Conservation (phyloP, 192 early-diverging fungal species). For the Blastocladiella britannica region DNA sequence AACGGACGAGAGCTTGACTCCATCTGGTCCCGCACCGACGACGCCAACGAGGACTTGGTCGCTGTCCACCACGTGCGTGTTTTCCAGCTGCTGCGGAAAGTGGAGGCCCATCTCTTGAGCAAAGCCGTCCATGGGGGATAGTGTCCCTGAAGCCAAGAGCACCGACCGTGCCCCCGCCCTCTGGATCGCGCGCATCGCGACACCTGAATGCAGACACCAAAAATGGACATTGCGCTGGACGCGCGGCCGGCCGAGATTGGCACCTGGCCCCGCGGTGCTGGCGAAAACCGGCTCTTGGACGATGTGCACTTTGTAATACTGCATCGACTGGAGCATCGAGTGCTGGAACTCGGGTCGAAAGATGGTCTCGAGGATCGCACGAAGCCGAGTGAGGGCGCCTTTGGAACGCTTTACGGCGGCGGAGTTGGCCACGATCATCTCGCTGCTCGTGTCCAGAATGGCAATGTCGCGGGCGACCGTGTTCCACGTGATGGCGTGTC, state of each 20-base stretch:
- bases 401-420: not conserved
- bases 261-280: no score
- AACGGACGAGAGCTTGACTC: no score
- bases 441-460: not conserved
- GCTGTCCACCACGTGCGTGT: no score
- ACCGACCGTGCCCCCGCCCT: conserved; percentile 16
- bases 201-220: conserved; percentile 38
- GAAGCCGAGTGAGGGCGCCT: not conserved
- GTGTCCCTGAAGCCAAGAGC: conserved; percentile 41
- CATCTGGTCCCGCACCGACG: no score
- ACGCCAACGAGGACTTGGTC: no score
- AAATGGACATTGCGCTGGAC: conserved; percentile 14
- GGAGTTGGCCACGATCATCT: not conserved
- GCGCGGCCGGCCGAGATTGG: no score
- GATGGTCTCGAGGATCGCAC: not conserved
- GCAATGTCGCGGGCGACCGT: not conserved
- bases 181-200: conserved; percentile 31
- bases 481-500: conserved; percentile 1
- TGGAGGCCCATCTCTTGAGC: conserved; percentile 30
- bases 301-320: conserved; percentile 6
- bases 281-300: not conserved
- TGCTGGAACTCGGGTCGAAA: not conserved
- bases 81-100: conserved; percentile 22
- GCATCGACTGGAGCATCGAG: not conserved
- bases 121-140: conserved; percentile 32